Evolutionary conservation across 148 eudicot genomes (phyloP), one percentile per base, ranked within the genome.

Genomic region (Rhododendron simsii): DNA sequence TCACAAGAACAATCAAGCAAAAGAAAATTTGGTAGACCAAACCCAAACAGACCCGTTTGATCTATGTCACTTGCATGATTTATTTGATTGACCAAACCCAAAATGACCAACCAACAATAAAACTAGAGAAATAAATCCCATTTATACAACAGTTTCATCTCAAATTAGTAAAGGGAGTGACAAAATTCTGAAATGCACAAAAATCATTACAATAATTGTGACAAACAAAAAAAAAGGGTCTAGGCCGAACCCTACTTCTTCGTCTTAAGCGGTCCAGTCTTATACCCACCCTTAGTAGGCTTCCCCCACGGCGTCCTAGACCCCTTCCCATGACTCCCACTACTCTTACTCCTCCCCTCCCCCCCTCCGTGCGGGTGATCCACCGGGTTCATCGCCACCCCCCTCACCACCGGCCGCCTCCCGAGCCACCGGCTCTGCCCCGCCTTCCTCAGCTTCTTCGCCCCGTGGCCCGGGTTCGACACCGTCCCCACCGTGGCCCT

Each of bases 331-430:
- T 88, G 91, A 78, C 90, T 88, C 7, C 99, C 99, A 86, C 92
- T 86, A 86, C 93, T 89, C 87, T 94, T 94, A 87, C 94, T 96
- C 87, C 83, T 93, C 50, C 98, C 98, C 73, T 96, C 98, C 86
- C 98, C 98, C 59, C 98, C 98, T 45, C 99, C 99, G 55, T 95
- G 99, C 2, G 99, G 99, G 83, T 96, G 99, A 85, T 96, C 99
- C 44, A 95, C 86, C 4, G 99, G 99, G 82, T 96, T 96, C 98
- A 94, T 96, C 1, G 99, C 99, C 61, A 95, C 95, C 33, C 99
- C 99, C 16, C 99, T 83, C n/a, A 96, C 99, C 21, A 69, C 88
- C 3, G 98, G 99, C 53, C 99, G 84, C 37, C 92, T 51, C 4
- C 99, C 97, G 3, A 90, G 89, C 99, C 99, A 95, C 85, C 99